Evolutionary conservation across 371 early-diverging fungal genomes (phyloP).

Genomic region (Apophysomyces ossiformis): DNA sequence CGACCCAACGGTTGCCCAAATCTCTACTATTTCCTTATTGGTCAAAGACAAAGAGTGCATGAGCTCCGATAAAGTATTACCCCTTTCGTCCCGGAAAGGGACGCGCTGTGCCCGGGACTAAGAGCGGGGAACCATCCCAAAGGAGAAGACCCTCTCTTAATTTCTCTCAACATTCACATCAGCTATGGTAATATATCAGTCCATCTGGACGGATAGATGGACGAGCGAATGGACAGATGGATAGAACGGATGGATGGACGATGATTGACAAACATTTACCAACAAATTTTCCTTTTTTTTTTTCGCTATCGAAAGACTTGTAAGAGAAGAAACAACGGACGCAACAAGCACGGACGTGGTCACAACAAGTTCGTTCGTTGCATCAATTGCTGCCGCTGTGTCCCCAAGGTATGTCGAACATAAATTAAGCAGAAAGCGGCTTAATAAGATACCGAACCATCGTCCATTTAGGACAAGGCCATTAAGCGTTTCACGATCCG

Average conservation of each 20-base stretch:
- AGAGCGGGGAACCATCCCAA: slow-evolving; percentile 2
- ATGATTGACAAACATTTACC: background rate
- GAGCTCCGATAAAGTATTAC: too few species aligned
- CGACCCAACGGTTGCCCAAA: too few species aligned
- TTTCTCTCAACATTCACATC: slow-evolving; percentile 8
- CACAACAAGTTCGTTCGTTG: slow-evolving; percentile 97
- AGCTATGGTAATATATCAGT: background rate
- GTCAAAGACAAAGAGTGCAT: too few species aligned
- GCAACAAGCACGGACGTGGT: slow-evolving; percentile 98
- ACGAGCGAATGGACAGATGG: background rate
- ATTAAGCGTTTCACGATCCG: slow-evolving; percentile 98
- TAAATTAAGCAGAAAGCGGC: background rate
- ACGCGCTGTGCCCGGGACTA: background rate
- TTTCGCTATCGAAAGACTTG: slow-evolving; percentile 64
- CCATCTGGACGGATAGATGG: background rate
- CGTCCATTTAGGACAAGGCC: slow-evolving; percentile 86
- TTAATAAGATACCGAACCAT: background rate
- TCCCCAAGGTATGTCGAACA: slow-evolving; percentile 77
- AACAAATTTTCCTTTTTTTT: background rate
- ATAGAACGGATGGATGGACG: too few species aligned
- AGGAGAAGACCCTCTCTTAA: slow-evolving; percentile 3
- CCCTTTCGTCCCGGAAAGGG: too few species aligned
- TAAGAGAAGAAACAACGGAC: slow-evolving; percentile 99
- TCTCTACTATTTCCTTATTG: too few species aligned
- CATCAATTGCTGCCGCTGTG: slow-evolving; percentile 98